These are phyloP conservation scores for Suhomyces chickasaworum DNA, from an alignment of 1,139 yeast species.

Conservation along the genomic window DNA sequence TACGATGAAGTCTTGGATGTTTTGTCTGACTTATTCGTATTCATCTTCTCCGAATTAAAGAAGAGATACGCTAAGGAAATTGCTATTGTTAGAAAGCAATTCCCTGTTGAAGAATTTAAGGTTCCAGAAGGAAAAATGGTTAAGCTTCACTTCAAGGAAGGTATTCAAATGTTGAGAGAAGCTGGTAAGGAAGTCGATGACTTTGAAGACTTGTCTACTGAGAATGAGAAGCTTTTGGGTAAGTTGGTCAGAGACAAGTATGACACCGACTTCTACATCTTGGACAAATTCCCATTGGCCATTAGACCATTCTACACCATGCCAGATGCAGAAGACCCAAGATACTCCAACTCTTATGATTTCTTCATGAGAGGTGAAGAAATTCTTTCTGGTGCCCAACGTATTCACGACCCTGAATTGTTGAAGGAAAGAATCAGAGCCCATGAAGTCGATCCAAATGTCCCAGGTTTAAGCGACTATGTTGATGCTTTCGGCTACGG, in stretches of 20 bases:
- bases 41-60: slow-evolving; percentile 83
- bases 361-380: slow-evolving; percentile 99
- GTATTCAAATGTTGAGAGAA: slow-evolving; percentile 78
- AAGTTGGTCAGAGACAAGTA: slow-evolving; percentile 88
- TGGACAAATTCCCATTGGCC: slow-evolving; percentile 96
- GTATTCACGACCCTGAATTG: slow-evolving; percentile 90
- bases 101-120: slow-evolving; percentile 96
- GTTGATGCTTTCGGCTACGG: slow-evolving; percentile 92
- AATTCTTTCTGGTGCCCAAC: slow-evolving; percentile 97
- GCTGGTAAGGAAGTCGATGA: slow-evolving; percentile 84
- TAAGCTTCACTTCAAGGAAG: slow-evolving; percentile 85
- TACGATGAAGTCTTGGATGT: slow-evolving; percentile 91
- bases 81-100: slow-evolving; percentile 88
- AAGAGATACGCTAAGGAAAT: slow-evolving; percentile 79
- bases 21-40: slow-evolving; percentile 82
- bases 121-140: slow-evolving; percentile 93
- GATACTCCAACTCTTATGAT: slow-evolving; percentile 93
- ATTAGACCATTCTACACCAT: slow-evolving; percentile 98
- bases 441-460: slow-evolving; percentile 79
- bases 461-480: slow-evolving; percentile 86
- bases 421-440: slow-evolving; percentile 78
- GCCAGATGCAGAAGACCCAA: slow-evolving; percentile 93
- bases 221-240: slow-evolving; percentile 92
- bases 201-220: slow-evolving; percentile 88
- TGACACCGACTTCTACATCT: slow-evolving; percentile 95